phyloP scores from a whole-genome alignment of 1,139 yeast species.

The Magnusiomyces suaveolens region DNA sequence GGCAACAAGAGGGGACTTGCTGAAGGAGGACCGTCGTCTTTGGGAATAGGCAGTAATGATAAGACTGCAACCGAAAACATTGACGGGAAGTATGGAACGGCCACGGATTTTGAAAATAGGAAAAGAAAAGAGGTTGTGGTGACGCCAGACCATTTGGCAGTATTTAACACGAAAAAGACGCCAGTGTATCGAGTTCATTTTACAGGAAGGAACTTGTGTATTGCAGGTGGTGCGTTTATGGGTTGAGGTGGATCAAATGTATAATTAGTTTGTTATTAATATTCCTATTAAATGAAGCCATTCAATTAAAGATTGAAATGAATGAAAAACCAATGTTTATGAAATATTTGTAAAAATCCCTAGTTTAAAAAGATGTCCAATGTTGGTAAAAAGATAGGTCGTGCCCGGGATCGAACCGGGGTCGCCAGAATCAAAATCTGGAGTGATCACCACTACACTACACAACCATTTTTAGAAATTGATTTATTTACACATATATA shows the following conservation, averaged over 20 bases:
- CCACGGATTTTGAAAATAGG: conserved; percentile 32
- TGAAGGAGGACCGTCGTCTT: not conserved
- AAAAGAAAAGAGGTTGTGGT: conserved; percentile 63
- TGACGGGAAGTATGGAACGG: conserved; percentile 16
- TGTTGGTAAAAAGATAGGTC: too few relatives aligned
- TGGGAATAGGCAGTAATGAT: conserved; percentile 11
- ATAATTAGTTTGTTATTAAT: not conserved
- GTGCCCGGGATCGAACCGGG: too few relatives aligned
- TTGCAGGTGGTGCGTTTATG: conserved; percentile 83
- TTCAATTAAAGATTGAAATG: too few relatives aligned
- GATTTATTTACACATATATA: too few relatives aligned
- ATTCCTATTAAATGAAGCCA: too few relatives aligned
- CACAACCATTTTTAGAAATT: too few relatives aligned
- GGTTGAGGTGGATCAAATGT: conserved; percentile 25
- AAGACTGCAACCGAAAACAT: not conserved
- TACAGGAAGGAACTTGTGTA: conserved; percentile 79
- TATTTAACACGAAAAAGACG: conserved; percentile 85
- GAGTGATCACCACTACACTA: too few relatives aligned
- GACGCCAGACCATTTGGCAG: conserved; percentile 84
- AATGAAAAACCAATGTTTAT: too few relatives aligned
- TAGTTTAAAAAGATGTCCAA: too few relatives aligned
- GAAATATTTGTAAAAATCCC: too few relatives aligned
- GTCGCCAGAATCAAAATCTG: too few relatives aligned
- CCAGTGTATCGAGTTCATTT: conserved; percentile 91
- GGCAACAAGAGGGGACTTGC: not conserved